Base-by-base conservation (phyloP, 2,329 filamentous ascomycete genomes). In the Clarireedia homoeocarpa region DNA sequence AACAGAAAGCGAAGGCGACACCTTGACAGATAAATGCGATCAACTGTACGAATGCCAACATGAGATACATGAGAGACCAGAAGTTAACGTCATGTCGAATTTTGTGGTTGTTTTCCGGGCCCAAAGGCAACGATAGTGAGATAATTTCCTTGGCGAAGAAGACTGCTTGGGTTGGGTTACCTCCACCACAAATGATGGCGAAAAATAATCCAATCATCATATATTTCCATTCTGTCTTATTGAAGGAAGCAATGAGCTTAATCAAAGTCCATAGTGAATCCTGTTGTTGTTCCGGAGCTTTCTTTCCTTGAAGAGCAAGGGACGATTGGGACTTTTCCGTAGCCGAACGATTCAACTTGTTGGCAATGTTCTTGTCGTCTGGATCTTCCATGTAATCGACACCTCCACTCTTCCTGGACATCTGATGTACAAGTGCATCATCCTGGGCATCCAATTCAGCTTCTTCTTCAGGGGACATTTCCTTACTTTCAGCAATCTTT, bases 101-200 rank as follows among this genome's bases (percentile, higher is more conserved):
- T 53, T 26, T 44, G 17, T 61, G 47, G 15, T 24, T 5, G 71
- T 26, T 76, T 81, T 24, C 26, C 40, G 58, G 26, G 23, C 23
- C 20, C 36, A 59, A 23, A 20, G 62, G 48, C 23, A 5, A 38
- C 9, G 85, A 82, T 12, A 94, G 77, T 7, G 84, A 82, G 58
- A 82, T 81, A 70, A 97, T 91, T 57, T 90, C 81, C 71, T 96
- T 96, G 65, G 91, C 86, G 66, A 96, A 95, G 72, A 97, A 86
- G 61, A 96, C 82, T 61, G 87, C 80, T 66, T 85, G 81, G 0
- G 80, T 82, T 10, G 89, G 89, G 68, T 95, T 91, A 51, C 86
- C 90, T 58, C 84, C 86, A 70, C 91, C 91, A 58, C 86, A 88
- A 60, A 96, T 83, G 66, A 86, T 77, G 24, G 86, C 84, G 69